Conservation (phyloP, 306 rosid genomes). For the Cicer bijugum region DNA sequence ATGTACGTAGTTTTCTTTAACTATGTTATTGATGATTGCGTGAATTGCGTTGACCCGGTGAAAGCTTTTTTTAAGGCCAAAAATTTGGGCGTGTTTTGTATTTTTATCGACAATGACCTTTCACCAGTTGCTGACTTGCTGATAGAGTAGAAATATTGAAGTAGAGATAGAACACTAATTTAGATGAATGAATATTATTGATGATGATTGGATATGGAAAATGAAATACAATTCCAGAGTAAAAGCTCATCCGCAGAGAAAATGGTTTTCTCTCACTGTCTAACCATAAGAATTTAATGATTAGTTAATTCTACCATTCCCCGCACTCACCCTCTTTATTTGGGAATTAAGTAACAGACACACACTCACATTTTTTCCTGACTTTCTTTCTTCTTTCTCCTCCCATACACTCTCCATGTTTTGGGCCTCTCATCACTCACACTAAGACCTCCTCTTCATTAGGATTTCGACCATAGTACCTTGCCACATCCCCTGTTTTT, state of each 20-base stretch:
- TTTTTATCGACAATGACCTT: conserved; percentile 2
- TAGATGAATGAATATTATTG: too few species aligned
- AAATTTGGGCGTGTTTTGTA: background rate
- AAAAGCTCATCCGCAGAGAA: too few species aligned
- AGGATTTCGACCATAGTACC: background rate
- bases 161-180: too few species aligned
- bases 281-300: background rate
- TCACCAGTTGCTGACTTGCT: background rate
- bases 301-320: background rate
- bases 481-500: conserved; percentile 14
- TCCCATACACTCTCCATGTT: background rate
- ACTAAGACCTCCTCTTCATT: background rate
- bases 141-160: too few species aligned
- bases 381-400: background rate
- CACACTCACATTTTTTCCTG: background rate
- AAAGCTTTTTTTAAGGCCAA: background rate
- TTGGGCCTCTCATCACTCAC: background rate
- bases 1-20: background rate
- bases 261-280: background rate
- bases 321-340: background rate
- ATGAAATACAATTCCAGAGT: too few species aligned
- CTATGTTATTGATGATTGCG: background rate
- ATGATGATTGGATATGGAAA: too few species aligned
- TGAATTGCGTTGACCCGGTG: background rate
- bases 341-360: background rate